A percentile compares a stretch with the other conserved stretches of the same genome.
These are phyloP conservation scores for Thermomyces lanuginosus DNA, from an alignment of 2,329 filamentous ascomycete species.

Conservation along the genomic window DNA sequence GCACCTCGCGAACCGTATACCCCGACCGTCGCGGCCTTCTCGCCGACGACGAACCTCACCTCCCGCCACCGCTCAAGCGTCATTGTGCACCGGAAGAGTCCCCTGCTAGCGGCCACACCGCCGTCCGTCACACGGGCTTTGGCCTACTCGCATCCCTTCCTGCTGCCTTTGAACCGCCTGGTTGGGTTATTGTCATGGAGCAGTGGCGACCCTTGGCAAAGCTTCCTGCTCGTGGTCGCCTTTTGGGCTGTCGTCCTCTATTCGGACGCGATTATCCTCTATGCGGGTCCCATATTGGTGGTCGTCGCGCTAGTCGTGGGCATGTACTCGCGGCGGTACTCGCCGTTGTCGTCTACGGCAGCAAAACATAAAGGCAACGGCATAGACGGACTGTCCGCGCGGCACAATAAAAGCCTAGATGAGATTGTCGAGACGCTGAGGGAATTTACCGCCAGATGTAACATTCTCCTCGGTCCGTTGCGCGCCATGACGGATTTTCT, in stretches of 20 bases:
- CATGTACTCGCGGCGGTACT: constrained; percentile 85
- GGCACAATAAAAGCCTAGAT: constrained; percentile 85
- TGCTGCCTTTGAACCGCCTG: constrained; percentile 73
- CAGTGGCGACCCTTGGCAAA: constrained; percentile 87
- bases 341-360: constrained; percentile 71
- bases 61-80: constrained; percentile 75
- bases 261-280: constrained; percentile 64
- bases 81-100: constrained; percentile 91
- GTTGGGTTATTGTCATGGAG: constrained; percentile 86
- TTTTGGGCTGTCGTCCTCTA: constrained; percentile 85
- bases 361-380: constrained; percentile 44
- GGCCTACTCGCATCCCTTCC: constrained; percentile 88
- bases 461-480: constrained; percentile 78
- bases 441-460: constrained; percentile 79
- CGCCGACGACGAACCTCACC: constrained; percentile 56
- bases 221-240: constrained; percentile 66
- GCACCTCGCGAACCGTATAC: constrained; percentile 32
- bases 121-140: constrained; percentile 87
- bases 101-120: constrained; percentile 78
- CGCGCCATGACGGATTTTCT: constrained; percentile 83
- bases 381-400: constrained; percentile 49
- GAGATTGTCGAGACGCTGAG: constrained; percentile 90
- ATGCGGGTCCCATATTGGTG: constrained; percentile 67
- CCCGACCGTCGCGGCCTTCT: constrained; percentile 79
- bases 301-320: constrained; percentile 66